Conservation (phyloP, 2,329 filamentous ascomycete genomes). For the Trichophyton mentagrophytes region DNA sequence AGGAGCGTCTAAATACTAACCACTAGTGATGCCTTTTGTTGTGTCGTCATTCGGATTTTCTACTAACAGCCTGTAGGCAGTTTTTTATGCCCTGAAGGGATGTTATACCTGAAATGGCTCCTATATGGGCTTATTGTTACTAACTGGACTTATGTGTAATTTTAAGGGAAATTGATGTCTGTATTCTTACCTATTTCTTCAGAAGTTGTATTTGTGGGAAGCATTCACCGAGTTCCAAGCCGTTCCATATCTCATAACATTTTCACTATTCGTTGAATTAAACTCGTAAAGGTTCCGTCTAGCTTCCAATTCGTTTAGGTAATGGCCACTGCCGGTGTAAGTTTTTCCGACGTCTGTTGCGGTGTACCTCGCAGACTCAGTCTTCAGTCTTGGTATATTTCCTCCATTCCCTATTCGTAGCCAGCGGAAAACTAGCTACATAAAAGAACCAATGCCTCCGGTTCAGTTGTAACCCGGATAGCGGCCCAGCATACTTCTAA, state of each 20-base stretch:
- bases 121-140: not conserved
- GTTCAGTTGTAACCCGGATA: not conserved
- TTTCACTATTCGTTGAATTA: not conserved
- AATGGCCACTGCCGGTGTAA: too few species aligned
- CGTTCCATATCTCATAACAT: not conserved
- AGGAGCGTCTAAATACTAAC: not conserved
- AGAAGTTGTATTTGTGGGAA: not conserved
- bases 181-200: not conserved
- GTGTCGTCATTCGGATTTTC: not conserved
- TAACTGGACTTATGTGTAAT: not conserved
- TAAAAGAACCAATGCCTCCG: not conserved
- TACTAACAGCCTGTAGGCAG: constrained; percentile 2
- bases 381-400: not conserved
- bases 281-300: too few species aligned
- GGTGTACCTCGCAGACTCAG: not conserved
- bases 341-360: not conserved
- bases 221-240: not conserved
- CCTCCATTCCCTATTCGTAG: not conserved
- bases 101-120: not conserved
- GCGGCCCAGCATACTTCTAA: too few species aligned
- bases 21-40: not conserved
- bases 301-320: too few species aligned
- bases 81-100: not conserved
- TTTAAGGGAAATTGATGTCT: constrained; percentile 1
- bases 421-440: not conserved